These are phyloP conservation scores for Aquilaria sinensis DNA, from an alignment of 345 rosid genomes.

Conservation along the genomic window DNA sequence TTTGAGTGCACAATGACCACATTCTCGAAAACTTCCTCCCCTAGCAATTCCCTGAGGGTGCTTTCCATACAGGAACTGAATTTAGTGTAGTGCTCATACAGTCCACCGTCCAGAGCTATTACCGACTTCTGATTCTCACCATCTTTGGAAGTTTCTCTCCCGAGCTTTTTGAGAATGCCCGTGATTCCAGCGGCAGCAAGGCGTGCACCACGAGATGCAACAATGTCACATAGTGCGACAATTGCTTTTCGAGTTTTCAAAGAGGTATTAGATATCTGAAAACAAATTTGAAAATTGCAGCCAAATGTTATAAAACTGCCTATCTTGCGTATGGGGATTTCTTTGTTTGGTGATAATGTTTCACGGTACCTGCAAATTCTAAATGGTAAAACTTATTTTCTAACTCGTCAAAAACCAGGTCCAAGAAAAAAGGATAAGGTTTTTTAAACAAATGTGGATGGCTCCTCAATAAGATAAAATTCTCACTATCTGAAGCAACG, in stretches of 20 bases:
- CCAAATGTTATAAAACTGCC: background rate
- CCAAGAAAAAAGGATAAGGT: background rate
- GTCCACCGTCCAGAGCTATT: constrained; percentile 77
- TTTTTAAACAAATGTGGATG: background rate
- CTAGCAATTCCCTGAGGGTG: constrained; percentile 57
- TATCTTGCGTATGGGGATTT: no score
- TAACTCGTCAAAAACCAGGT: background rate
- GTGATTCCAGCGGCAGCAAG: constrained; percentile 73
- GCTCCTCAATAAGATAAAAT: background rate
- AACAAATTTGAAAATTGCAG: background rate
- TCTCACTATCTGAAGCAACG: background rate
- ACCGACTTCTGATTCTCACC: constrained; percentile 54
- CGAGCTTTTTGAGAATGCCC: constrained; percentile 70
- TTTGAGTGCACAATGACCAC: constrained; percentile 43
- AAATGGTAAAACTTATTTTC: background rate
- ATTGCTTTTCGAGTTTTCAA: constrained; percentile 54
- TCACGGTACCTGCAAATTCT: no score
- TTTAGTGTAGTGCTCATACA: constrained; percentile 62
- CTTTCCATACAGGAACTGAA: constrained; percentile 54
- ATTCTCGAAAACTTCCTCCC: constrained; percentile 44
- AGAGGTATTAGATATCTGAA: constrained; percentile 48
- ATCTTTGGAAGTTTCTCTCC: constrained; percentile 48
- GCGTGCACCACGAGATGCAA: constrained; percentile 67
- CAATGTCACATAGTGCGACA: constrained; percentile 62
- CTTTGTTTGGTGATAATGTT: no score